Evolutionary conservation across 805 yeast genomes (phyloP), one percentile per base, ranked within the genome.

Genomic region (Candida boidinii): DNA sequence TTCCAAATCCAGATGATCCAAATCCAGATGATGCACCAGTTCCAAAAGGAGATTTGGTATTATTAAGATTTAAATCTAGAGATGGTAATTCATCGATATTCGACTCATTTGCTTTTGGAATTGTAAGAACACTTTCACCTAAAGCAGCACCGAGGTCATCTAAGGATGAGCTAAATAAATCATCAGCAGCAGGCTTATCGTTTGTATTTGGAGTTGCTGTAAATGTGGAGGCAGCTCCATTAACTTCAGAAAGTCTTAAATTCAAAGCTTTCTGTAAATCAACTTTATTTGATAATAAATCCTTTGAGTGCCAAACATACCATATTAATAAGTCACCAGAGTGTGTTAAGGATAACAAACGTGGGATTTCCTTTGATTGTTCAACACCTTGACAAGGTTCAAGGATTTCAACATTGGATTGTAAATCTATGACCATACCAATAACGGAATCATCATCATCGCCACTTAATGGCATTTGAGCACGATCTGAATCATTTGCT

Each of bases 361-460:
- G 60, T 0, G 95, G 95, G 36, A 83, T 59, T 25, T 84, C 76
- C 1, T 50, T 62, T 8, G 73, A 72, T 25, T 62, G 62, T 1
- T 79, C 84, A 2, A 79, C 62, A 9, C 76, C 76, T 6, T 62
- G 53, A 39, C 76, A 70, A 0, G 90, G 86, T 11, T 70, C 67
- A 2, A 49, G 34, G 2, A 78, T 70, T 1, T 45, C 44, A 1
- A 60, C 64, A 0, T 53, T 51, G 3, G 73, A 58, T 9, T 67
- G 58, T 11, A 76, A 44, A 49, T 85, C 94, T 5, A 84, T 30
- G 1, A 73, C 74, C 9, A 82, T 42, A 5, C 95, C 95, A 16
- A 82, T 59, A 0, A 90, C 76, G 7, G 80, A 68, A 11, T 81
- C 70, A 45, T 85, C 94, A 31, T 70, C 78, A 29, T 70, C 77